Evolutionary conservation across 169 alveolate genomes (phyloP).

Genomic region (Plasmodium relictum): DNA sequence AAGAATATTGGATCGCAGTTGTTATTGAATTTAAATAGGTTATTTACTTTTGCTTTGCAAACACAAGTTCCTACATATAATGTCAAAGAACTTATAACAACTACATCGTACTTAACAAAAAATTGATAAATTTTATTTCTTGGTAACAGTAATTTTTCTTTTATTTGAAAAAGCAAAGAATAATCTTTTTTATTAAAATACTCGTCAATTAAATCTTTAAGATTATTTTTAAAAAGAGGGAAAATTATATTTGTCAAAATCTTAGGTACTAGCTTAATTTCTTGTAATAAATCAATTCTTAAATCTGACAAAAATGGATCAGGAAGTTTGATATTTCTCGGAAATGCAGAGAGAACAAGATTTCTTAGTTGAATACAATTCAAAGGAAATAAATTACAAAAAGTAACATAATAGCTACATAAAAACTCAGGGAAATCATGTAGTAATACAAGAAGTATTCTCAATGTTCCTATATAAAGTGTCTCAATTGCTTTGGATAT

Average conservation of each 20-base stretch:
- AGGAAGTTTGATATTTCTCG: slow-evolving; percentile 93
- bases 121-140: slow-evolving; percentile 49
- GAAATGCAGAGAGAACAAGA: slow-evolving; percentile 95
- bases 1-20: slow-evolving; percentile 61
- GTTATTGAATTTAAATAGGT: slow-evolving; percentile 46
- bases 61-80: slow-evolving; percentile 68
- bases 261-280: slow-evolving; percentile 90
- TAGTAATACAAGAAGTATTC: slow-evolving; percentile 92
- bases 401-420: slow-evolving; percentile 93
- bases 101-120: slow-evolving; percentile 62
- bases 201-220: slow-evolving; percentile 77
- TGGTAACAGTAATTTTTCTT: slow-evolving; percentile 50
- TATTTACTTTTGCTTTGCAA: slow-evolving; percentile 72
- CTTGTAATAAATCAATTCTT: slow-evolving; percentile 92
- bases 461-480: slow-evolving; percentile 81
- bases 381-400: slow-evolving; percentile 94
- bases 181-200: slow-evolving; percentile 82
- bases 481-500: slow-evolving; percentile 76
- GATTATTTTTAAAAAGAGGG: slow-evolving; percentile 77
- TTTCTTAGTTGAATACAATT: slow-evolving; percentile 95
- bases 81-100: slow-evolving; percentile 49
- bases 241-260: slow-evolving; percentile 78
- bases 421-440: slow-evolving; percentile 98
- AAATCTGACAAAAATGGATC: slow-evolving; percentile 93
- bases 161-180: slow-evolving; percentile 40